Evolutionary conservation across 768 basidiomycete species (phyloP).

Genomic region (Candolleomyces aberdarensis): DNA sequence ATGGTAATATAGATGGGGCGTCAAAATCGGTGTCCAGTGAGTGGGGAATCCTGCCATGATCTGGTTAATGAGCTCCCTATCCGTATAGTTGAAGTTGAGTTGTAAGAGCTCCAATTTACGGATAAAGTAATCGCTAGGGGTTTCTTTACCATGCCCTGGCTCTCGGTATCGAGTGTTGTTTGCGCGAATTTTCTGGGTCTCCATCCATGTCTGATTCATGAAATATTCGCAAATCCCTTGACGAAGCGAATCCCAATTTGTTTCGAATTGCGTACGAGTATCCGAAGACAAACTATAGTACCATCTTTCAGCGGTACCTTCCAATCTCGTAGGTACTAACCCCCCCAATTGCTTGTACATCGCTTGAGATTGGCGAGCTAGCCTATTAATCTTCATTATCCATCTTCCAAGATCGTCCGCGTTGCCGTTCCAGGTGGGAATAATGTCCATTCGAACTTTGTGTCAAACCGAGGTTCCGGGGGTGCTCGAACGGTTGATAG

Average conservation of each 20-base stretch:
- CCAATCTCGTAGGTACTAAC: constrained; percentile 25
- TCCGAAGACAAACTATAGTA: constrained; percentile 21
- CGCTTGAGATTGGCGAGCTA: constrained; percentile 6
- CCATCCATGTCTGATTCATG: constrained; percentile 29
- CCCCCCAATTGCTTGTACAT: constrained; percentile 26
- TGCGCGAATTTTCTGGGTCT: constrained; percentile 7
- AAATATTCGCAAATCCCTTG: constrained; percentile 24
- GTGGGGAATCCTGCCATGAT: not conserved
- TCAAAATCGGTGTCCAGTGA: not conserved
- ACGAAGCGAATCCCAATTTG: constrained; percentile 26
- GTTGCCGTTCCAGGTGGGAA: constrained; percentile 33
- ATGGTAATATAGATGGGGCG: not conserved
- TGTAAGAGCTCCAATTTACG: not conserved
- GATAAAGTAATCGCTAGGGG: not conserved
- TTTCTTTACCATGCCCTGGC: not conserved
- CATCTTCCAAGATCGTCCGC: constrained; percentile 23
- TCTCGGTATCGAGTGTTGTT: not conserved
- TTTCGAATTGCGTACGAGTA: constrained; percentile 12
- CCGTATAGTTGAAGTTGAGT: not conserved
- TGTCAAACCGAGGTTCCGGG: constrained; percentile 22
- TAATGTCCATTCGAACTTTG: constrained; percentile 24
- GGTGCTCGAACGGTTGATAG: no score
- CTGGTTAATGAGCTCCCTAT: not conserved
- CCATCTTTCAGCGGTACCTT: constrained; percentile 27
- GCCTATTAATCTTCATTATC: constrained; percentile 13